A percentile compares a stretch with the other conserved stretches of the same genome.
These are phyloP conservation scores for Daldinia decipiens DNA, from an alignment of 495 filamentous ascomycete species.

Conservation along the genomic window DNA sequence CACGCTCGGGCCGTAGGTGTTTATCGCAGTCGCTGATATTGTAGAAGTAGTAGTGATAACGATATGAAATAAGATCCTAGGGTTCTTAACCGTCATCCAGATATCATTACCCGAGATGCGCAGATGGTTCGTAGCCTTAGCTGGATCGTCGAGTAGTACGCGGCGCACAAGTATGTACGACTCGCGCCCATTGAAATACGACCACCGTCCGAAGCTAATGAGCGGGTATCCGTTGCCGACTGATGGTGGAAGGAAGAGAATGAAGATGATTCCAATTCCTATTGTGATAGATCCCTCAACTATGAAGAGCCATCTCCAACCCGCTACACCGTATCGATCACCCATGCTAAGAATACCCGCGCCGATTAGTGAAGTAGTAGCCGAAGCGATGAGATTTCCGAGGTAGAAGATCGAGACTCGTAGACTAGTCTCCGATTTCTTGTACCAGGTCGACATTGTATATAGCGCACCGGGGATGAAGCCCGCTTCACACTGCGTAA, in stretches of 20 bases:
- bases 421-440: slow-evolving; percentile 63
- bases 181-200: slow-evolving; percentile 53
- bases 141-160: slow-evolving; percentile 53
- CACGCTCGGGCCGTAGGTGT: slow-evolving; percentile 59
- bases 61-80: slow-evolving; percentile 57
- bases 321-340: slow-evolving; percentile 59
- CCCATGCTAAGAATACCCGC: slow-evolving; percentile 62
- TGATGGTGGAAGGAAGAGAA: slow-evolving; percentile 58
- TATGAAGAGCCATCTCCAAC: slow-evolving; percentile 70
- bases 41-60: slow-evolving; percentile 54
- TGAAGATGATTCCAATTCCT: slow-evolving; percentile 60
- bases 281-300: slow-evolving; percentile 66
- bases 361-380: slow-evolving; percentile 63
- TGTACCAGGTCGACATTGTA: slow-evolving; percentile 70
- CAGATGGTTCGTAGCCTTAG: slow-evolving; percentile 49
- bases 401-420: slow-evolving; percentile 67
- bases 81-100: slow-evolving; percentile 53
- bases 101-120: slow-evolving; percentile 57
- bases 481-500: slow-evolving; percentile 59
- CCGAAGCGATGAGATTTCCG: slow-evolving; percentile 62
- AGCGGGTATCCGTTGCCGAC: slow-evolving; percentile 56
- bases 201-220: slow-evolving; percentile 53
- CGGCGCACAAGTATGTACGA: slow-evolving; percentile 51
- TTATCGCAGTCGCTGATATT: slow-evolving; percentile 52
- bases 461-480: slow-evolving; percentile 70